These are phyloP conservation scores for Corymbia calophylla DNA, from an alignment of 441 rosid species.

Conservation along the genomic window DNA sequence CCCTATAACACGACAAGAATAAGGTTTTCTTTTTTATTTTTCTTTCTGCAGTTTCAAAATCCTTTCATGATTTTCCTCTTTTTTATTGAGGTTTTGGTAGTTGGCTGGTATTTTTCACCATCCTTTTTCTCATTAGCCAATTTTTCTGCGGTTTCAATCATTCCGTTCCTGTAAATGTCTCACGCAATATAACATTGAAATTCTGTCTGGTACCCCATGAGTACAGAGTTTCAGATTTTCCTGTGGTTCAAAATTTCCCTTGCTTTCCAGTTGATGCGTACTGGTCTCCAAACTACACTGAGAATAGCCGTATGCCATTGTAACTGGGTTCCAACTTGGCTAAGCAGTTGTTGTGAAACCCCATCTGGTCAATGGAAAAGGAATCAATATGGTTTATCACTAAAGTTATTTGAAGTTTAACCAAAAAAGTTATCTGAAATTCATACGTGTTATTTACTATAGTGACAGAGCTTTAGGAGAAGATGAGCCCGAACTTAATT, in stretches of 20 bases:
- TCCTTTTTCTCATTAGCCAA: not conserved
- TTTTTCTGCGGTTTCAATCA: not conserved
- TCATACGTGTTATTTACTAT: not conserved
- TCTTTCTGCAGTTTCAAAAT: not conserved
- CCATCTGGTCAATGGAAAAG: not conserved
- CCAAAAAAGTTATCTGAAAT: not conserved
- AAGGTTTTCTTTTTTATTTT: not conserved
- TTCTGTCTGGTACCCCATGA: not conserved
- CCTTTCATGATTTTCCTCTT: not conserved
- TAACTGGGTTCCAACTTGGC: not conserved
- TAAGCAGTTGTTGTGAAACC: not conserved
- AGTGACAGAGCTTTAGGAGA: not conserved
- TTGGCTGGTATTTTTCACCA: not conserved
- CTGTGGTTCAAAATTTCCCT: not conserved
- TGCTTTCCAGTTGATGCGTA: not conserved
- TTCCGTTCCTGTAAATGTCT: not conserved
- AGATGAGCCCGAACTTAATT: not conserved
- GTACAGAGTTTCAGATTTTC: not conserved
- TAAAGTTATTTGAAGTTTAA: not conserved
- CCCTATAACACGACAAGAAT: not conserved
- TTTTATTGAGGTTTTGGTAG: not conserved
- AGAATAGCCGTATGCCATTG: not conserved
- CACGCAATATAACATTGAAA: not conserved
- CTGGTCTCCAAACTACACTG: not conserved
- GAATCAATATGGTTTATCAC: not conserved